Conservation (phyloP, 1,284 basidiomycete genomes). For the Malassezia vespertilionis region DNA sequence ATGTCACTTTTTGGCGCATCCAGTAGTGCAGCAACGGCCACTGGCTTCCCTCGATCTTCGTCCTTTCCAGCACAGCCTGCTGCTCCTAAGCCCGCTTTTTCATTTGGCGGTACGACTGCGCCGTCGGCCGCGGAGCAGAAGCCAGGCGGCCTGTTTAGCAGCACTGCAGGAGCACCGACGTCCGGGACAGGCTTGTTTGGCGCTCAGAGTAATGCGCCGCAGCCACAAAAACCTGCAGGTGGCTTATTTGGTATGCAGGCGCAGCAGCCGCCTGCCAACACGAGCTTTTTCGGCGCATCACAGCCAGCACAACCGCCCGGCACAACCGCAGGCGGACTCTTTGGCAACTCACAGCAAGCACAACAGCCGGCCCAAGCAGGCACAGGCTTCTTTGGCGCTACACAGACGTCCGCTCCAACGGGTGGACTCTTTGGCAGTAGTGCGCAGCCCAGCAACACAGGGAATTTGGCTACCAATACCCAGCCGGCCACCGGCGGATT, state of each 20-base stretch:
- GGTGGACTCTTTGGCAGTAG: slow-evolving; percentile 7
- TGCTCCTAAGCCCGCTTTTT: slow-evolving; percentile 11
- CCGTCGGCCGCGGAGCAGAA: neutral
- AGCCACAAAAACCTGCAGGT: neutral
- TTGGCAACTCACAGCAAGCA: slow-evolving; percentile 1
- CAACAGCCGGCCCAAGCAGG: slow-evolving; percentile 10
- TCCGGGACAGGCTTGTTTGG: slow-evolving; percentile 20
- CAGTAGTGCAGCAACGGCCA: neutral
- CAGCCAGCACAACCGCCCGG: neutral
- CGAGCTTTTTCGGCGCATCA: slow-evolving; percentile 3
- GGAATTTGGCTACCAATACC: slow-evolving; percentile 5
- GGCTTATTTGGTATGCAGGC: slow-evolving; percentile 1
- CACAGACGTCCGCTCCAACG: neutral
- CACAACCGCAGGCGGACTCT: neutral
- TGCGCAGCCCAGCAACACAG: neutral
- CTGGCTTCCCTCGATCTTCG: slow-evolving; percentile 3
- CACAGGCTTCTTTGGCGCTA: slow-evolving; percentile 12
- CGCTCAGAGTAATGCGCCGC: neutral
- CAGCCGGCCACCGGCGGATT: slow-evolving; percentile 13
- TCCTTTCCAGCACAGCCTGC: slow-evolving; percentile 6
- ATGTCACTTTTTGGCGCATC: slow-evolving; percentile 17
- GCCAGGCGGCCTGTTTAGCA: slow-evolving; percentile 5
- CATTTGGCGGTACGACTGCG: slow-evolving; percentile 5
- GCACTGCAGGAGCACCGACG: neutral
- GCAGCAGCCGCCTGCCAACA: too few species aligned